A percentile compares a stretch with the other conserved stretches of the same genome.
Evolutionary conservation across 371 early-diverging fungal species (phyloP).

Genomic region (Mortierella sp.): DNA sequence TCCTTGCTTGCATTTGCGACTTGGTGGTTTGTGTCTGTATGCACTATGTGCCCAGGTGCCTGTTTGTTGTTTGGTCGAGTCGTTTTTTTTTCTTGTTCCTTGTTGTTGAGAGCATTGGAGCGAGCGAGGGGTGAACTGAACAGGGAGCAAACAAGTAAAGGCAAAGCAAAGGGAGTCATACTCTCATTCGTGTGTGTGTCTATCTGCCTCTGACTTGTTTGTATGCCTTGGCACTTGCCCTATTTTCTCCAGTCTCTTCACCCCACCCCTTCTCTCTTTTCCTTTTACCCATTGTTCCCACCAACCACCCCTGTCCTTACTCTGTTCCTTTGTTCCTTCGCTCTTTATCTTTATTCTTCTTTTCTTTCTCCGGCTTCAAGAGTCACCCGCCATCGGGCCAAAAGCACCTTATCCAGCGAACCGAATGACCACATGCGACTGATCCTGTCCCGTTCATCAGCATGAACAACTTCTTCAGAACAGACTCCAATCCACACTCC

Average conservation of each 20-base stretch:
- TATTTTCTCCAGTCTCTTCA: not conserved
- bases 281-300: too few relatives aligned
- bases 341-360: not conserved
- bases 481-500: constrained; percentile 4
- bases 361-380: not conserved
- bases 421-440: not conserved
- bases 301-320: not conserved
- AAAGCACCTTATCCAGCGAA: not conserved
- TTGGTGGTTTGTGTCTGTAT: not conserved
- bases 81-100: not conserved
- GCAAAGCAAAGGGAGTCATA: not conserved
- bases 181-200: not conserved
- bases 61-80: not conserved
- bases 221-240: not conserved
- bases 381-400: constrained; percentile 3
- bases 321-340: not conserved
- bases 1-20: not conserved
- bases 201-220: too few relatives aligned
- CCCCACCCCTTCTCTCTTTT: not conserved
- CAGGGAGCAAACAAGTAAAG: not conserved
- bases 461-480: constrained; percentile 11
- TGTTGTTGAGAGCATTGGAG: not conserved
- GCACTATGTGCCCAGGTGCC: not conserved
- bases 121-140: not conserved
- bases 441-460: constrained; percentile 2